These are phyloP conservation scores for Crucibulum laeve DNA, from an alignment of 768 basidiomycete species.

Conservation along the genomic window DNA sequence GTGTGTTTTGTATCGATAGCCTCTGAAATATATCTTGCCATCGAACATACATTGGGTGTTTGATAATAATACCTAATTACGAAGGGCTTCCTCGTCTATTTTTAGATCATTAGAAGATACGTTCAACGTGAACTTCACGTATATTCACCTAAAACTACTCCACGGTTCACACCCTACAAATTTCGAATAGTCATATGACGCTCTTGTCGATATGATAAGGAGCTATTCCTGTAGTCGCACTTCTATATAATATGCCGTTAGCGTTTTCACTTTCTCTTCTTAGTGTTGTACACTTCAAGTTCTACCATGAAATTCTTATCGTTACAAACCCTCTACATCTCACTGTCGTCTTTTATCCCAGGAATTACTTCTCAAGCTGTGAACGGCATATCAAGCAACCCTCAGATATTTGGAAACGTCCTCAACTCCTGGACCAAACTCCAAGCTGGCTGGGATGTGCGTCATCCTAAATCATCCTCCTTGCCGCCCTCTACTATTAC, in stretches of 20 bases:
- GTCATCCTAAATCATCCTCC: too few relatives aligned
- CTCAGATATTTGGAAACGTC: conserved; percentile 19
- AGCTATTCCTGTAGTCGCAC: background rate
- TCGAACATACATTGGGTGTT: too few relatives aligned
- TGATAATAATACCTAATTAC: too few relatives aligned
- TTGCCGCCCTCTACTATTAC: background rate
- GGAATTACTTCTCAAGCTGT: background rate
- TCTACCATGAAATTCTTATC: background rate
- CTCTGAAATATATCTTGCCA: too few relatives aligned
- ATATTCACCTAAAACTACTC: background rate
- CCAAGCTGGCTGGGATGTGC: conserved; percentile 21
- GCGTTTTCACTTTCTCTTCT: background rate
- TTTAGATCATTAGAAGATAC: too few relatives aligned
- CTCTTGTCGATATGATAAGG: background rate
- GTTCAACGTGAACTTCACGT: too few relatives aligned
- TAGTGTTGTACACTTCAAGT: background rate
- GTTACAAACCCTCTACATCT: background rate
- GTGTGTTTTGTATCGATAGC: too few relatives aligned
- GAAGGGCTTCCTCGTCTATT: too few relatives aligned
- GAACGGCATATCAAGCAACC: conserved; percentile 5
- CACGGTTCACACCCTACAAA: background rate
- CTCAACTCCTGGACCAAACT: conserved; percentile 26
- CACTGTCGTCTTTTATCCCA: background rate
- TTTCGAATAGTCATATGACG: background rate
- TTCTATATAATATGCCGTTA: background rate